Conservation (phyloP, 768 basidiomycete species). For the Crassisporium funariophilum region DNA sequence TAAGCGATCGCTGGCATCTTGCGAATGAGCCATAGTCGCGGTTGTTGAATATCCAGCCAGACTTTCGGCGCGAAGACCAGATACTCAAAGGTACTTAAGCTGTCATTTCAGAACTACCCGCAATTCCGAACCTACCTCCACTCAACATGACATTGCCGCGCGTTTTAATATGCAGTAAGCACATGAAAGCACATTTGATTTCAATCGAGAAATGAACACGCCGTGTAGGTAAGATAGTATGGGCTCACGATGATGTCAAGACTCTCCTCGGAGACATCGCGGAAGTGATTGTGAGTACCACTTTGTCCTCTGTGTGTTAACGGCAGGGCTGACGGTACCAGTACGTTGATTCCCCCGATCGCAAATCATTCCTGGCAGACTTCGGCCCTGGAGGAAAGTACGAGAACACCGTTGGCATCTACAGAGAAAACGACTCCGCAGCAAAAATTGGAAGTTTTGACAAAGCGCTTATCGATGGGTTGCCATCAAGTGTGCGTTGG, state of each 20-base stretch:
- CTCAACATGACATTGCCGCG: conserved; percentile 30
- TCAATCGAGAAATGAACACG: background rate
- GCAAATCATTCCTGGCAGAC: conserved; percentile 68
- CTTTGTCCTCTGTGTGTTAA: background rate
- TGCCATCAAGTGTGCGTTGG: conserved; percentile 75
- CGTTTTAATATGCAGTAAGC: conserved; percentile 42
- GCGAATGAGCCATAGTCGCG: too few species aligned
- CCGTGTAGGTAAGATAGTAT: conserved; percentile 64
- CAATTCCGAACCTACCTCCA: background rate
- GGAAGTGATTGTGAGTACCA: conserved; percentile 69
- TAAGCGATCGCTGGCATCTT: conserved; percentile 2
- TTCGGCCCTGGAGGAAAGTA: conserved; percentile 74
- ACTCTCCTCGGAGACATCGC: conserved; percentile 67
- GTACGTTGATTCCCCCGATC: conserved; percentile 57
- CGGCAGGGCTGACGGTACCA: conserved; percentile 14
- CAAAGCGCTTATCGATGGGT: conserved; percentile 67
- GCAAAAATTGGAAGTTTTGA: conserved; percentile 76
- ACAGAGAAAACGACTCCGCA: conserved; percentile 72
- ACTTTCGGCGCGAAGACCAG: too few species aligned
- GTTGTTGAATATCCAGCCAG: too few species aligned
- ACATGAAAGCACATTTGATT: background rate
- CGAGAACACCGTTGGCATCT: conserved; percentile 71
- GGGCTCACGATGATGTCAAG: conserved; percentile 78
- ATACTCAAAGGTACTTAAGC: background rate
- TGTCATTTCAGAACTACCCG: background rate